phyloP scores from a whole-genome alignment of 768 basidiomycete species.

The Tubosaeta sp. region DNA sequence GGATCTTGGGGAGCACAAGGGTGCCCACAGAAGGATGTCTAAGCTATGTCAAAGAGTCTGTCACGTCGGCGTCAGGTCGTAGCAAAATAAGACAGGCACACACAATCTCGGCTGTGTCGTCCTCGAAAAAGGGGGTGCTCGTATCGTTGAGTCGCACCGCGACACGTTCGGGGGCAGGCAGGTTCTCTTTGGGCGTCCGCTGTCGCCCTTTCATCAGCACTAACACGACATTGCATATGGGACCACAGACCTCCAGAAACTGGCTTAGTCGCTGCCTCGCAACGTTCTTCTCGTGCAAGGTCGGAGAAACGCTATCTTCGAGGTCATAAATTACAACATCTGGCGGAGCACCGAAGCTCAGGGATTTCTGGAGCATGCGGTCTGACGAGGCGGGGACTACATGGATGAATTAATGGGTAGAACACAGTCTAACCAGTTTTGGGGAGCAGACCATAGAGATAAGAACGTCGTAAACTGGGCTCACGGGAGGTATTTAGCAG shows the following conservation, averaged over 20 bases:
- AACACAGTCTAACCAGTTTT: background rate
- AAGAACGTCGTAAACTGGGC: slow-evolving; percentile 44
- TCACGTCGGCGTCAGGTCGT: slow-evolving; percentile 1
- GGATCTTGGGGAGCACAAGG: slow-evolving; percentile 83
- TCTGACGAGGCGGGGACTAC: slow-evolving; percentile 77
- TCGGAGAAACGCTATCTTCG: slow-evolving; percentile 79
- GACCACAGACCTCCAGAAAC: slow-evolving; percentile 50
- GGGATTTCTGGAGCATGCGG: slow-evolving; percentile 78
- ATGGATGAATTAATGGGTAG: background rate
- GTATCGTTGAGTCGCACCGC: slow-evolving; percentile 71
- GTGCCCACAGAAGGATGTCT: slow-evolving; percentile 47
- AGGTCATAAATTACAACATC: slow-evolving; percentile 86
- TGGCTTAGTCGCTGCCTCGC: slow-evolving; percentile 52
- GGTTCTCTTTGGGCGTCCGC: slow-evolving; percentile 26
- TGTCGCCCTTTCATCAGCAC: slow-evolving; percentile 19
- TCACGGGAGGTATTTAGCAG: slow-evolving; percentile 18
- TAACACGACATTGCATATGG: slow-evolving; percentile 1
- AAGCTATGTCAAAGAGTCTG: slow-evolving; percentile 34
- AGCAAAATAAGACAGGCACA: slow-evolving; percentile 12
- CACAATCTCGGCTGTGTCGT: slow-evolving; percentile 62
- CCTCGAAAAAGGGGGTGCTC: slow-evolving; percentile 58
- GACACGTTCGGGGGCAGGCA: slow-evolving; percentile 47
- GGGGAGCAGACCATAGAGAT: slow-evolving; percentile 48
- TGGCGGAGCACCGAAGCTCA: slow-evolving; percentile 43
- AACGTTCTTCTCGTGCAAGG: slow-evolving; percentile 48